These are phyloP conservation scores for Daldinia caldariorum DNA, from an alignment of 495 filamentous ascomycete species.

Conservation along the genomic window DNA sequence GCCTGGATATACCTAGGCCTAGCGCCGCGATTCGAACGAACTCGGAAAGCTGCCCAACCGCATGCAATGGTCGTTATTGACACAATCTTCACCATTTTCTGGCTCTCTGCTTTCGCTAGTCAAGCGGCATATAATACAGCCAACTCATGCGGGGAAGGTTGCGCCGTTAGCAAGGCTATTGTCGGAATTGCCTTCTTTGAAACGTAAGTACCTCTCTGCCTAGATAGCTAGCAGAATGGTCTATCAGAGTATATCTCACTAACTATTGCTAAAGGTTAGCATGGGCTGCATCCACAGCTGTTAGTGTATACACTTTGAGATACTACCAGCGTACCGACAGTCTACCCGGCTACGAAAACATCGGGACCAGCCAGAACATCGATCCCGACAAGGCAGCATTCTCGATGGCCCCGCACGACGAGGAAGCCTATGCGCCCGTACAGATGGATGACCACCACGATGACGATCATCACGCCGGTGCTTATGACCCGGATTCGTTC, in stretches of 20 bases:
- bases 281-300: slow-evolving; percentile 74
- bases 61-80: slow-evolving; percentile 84
- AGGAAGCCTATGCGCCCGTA: slow-evolving; percentile 61
- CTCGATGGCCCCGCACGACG: slow-evolving; percentile 65
- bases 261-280: slow-evolving; percentile 65
- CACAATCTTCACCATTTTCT: slow-evolving; percentile 76
- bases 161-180: slow-evolving; percentile 77
- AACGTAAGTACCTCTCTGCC: slow-evolving; percentile 66
- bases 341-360: slow-evolving; percentile 73
- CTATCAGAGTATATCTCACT: slow-evolving; percentile 10
- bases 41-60: slow-evolving; percentile 79
- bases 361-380: slow-evolving; percentile 61
- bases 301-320: slow-evolving; percentile 80
- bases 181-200: slow-evolving; percentile 83
- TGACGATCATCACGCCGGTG: slow-evolving; percentile 45
- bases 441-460: slow-evolving; percentile 56
- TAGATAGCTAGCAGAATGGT: slow-evolving; percentile 25
- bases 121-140: slow-evolving; percentile 72
- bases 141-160: slow-evolving; percentile 62
- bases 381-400: slow-evolving; percentile 69
- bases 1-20: slow-evolving; percentile 84
- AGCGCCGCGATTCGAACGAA: slow-evolving; percentile 85
- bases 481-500: slow-evolving; percentile 51
- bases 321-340: slow-evolving; percentile 81
- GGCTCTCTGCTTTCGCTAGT: slow-evolving; percentile 83